Conservation (phyloP, 805 yeast genomes). For the Alloascoidea hylecoeti region DNA sequence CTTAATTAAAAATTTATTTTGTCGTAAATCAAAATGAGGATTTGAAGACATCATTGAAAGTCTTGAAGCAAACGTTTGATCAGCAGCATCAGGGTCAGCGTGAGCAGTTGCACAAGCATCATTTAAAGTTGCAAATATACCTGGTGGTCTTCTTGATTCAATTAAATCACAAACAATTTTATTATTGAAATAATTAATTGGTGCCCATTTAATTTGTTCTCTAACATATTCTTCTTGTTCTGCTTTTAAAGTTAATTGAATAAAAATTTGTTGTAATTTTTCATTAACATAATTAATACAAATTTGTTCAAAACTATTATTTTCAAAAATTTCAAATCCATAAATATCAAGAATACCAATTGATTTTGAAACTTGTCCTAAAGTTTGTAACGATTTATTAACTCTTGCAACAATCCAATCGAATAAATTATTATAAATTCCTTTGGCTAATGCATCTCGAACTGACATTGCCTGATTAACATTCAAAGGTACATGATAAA, state of each 20-base stretch:
- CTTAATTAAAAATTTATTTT: conserved; percentile 75
- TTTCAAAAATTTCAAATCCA: conserved; percentile 93
- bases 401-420: conserved; percentile 96
- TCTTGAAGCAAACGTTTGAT: conserved; percentile 89
- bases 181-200: conserved; percentile 91
- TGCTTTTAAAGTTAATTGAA: conserved; percentile 87
- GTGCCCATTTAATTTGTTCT: conserved; percentile 95
- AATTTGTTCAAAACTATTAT: conserved; percentile 87
- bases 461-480: conserved; percentile 84
- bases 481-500: conserved; percentile 89
- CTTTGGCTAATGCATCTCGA: conserved; percentile 90
- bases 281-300: conserved; percentile 95
- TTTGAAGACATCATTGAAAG: conserved; percentile 70
- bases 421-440: conserved; percentile 79
- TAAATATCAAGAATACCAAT: conserved; percentile 92
- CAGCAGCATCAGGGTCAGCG: conserved; percentile 94
- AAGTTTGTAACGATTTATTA: conserved; percentile 51
- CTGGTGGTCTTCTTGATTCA: conserved; percentile 91
- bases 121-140: conserved; percentile 89
- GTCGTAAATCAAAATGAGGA: conserved; percentile 81
- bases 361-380: conserved; percentile 38
- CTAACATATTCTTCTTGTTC: conserved; percentile 96
- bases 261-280: conserved; percentile 91
- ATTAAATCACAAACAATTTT: conserved; percentile 93
- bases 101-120: conserved; percentile 98